Evolutionary conservation across 106 monocot species (phyloP).

Genomic region (Allium fistulosum): DNA sequence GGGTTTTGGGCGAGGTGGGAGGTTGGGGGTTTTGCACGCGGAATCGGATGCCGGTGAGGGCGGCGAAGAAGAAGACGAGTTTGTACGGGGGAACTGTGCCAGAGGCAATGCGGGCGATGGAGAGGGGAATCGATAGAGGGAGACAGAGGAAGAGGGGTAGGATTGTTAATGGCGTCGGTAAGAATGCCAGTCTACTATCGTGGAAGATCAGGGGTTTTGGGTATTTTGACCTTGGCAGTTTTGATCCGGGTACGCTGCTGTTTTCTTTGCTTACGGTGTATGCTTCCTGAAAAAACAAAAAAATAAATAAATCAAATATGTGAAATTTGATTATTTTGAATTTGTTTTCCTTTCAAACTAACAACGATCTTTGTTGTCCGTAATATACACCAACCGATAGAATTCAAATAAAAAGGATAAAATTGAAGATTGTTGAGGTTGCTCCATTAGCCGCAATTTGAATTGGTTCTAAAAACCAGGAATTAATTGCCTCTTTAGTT

Average conservation of each 20-base stretch:
- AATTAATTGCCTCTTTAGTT: no score
- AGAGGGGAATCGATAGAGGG: slow-evolving; percentile 28
- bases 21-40: slow-evolving; percentile 12
- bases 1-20: background rate
- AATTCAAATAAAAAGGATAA: no score
- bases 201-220: slow-evolving; percentile 81
- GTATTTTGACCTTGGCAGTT: slow-evolving; percentile 47
- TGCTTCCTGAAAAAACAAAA: slow-evolving; percentile 37
- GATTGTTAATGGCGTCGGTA: slow-evolving; percentile 45
- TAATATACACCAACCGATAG: no score
- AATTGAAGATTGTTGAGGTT: no score
- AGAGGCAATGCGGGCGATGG: slow-evolving; percentile 20
- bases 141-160: slow-evolving; percentile 56
- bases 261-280: slow-evolving; percentile 43
- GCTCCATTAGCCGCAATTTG: no score
- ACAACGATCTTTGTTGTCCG: no score
- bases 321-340: no score
- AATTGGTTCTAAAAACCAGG: no score
- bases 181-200: slow-evolving; percentile 65
- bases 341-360: no score
- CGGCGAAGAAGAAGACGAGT: slow-evolving; percentile 1
- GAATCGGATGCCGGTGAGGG: slow-evolving; percentile 23
- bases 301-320: background rate
- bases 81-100: slow-evolving; percentile 47
- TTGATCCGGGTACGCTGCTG: background rate